phyloP scores from a whole-genome alignment of 768 basidiomycete genomes.

The Lactifluus volemus region DNA sequence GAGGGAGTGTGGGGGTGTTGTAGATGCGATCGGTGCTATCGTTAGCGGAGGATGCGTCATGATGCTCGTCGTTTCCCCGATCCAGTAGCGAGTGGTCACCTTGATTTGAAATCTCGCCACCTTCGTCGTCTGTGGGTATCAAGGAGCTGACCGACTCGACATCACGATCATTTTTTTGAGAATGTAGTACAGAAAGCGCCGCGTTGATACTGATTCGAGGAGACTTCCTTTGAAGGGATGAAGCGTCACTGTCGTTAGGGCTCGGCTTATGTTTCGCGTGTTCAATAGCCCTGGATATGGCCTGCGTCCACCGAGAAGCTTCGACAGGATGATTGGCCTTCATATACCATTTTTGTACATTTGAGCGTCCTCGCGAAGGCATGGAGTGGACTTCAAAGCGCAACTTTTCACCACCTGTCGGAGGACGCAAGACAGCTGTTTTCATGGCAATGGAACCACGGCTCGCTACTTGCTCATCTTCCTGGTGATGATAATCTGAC shows the following conservation, averaged over 20 bases:
- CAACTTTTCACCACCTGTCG: conserved; percentile 44
- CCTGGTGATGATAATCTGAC: conserved; percentile 75
- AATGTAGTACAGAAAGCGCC: conserved; percentile 7
- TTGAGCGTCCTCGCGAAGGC: conserved; percentile 39
- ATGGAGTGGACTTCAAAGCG: conserved; percentile 78
- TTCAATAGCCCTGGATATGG: conserved; percentile 65
- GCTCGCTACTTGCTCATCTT: conserved; percentile 79
- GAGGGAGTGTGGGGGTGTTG: conserved; percentile 38
- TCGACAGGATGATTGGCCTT: conserved; percentile 85
- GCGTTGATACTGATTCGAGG: conserved; percentile 6
- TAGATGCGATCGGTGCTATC: conserved; percentile 28
- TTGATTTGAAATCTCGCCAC: not conserved
- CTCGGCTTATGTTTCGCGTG: conserved; percentile 43
- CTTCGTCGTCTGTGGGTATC: conserved; percentile 22
- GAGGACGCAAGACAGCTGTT: conserved; percentile 54
- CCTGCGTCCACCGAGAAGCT: conserved; percentile 79
- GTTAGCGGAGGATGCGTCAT: conserved; percentile 38
- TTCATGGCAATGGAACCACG: conserved; percentile 87
- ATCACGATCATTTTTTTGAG: conserved; percentile 6
- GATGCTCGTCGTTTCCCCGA: conserved; percentile 20
- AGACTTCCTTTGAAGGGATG: conserved; percentile 20
- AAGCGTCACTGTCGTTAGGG: conserved; percentile 37
- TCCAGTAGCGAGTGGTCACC: not conserved
- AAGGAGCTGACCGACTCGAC: conserved; percentile 21
- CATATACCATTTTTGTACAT: conserved; percentile 70